These are phyloP conservation scores for Corynespora cassiicola DNA, from an alignment of 2,329 filamentous ascomycete genomes.

Conservation along the genomic window DNA sequence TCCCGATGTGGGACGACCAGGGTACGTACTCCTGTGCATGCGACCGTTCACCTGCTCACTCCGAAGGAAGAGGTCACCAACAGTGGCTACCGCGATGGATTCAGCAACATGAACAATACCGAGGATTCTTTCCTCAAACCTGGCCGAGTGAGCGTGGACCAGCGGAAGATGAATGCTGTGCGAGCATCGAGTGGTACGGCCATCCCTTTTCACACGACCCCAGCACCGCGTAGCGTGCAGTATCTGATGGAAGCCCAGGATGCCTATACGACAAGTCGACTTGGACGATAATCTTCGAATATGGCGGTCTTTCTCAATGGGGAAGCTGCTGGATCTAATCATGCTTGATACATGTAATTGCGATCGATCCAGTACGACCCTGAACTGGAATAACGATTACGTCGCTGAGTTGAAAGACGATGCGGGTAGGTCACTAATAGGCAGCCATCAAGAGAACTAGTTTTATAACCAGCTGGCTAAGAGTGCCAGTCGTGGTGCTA, in stretches of 20 bases:
- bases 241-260: too few species aligned
- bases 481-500: slow-evolving; percentile 65
- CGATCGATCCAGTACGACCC: slow-evolving; percentile 46
- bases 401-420: slow-evolving; percentile 68
- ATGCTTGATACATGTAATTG: slow-evolving; percentile 51
- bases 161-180: slow-evolving; percentile 76
- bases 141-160: slow-evolving; percentile 65
- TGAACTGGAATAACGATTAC: slow-evolving; percentile 64
- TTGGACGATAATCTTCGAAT: slow-evolving; percentile 48
- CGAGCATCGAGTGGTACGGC: slow-evolving; percentile 61
- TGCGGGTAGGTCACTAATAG: slow-evolving; percentile 71
- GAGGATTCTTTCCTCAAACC: slow-evolving; percentile 68
- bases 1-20: slow-evolving; percentile 63
- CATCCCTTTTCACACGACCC: slow-evolving; percentile 7
- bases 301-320: slow-evolving; percentile 47
- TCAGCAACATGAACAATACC: slow-evolving; percentile 67
- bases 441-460: slow-evolving; percentile 73
- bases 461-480: slow-evolving; percentile 53
- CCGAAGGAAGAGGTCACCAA: slow-evolving; percentile 67
- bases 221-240: too few species aligned
- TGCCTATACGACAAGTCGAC: slow-evolving; percentile 44
- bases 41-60: too few species aligned
- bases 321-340: slow-evolving; percentile 47
- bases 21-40: too few species aligned
- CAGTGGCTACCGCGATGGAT: slow-evolving; percentile 70